Evolutionary conservation across 345 rosid genomes (phyloP).

Genomic region (Camelina laxa): DNA sequence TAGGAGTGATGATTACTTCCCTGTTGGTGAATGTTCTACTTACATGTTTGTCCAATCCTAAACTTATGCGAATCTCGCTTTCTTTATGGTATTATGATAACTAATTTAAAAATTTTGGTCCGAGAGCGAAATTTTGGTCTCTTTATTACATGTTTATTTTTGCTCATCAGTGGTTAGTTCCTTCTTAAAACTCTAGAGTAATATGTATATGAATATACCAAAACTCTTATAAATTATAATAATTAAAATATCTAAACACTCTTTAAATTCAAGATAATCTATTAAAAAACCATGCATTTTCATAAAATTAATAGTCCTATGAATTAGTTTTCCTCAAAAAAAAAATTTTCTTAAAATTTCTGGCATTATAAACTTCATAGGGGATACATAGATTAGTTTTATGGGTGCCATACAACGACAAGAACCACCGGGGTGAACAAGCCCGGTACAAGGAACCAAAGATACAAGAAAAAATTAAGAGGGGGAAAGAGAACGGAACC

Average conservation of each 20-base stretch:
- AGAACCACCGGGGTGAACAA: too few relatives aligned
- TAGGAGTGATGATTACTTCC: slow-evolving; percentile 18
- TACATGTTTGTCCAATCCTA: slow-evolving; percentile 28
- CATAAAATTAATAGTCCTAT: too few relatives aligned
- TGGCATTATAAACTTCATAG: too few relatives aligned
- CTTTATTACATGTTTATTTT: not conserved
- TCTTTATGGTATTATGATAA: not conserved
- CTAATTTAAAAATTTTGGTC: not conserved
- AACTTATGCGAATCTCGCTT: not conserved
- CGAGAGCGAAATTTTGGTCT: not conserved
- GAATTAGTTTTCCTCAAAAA: too few relatives aligned
- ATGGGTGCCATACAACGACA: too few relatives aligned
- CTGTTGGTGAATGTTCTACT: slow-evolving; percentile 43
- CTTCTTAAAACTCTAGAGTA: not conserved
- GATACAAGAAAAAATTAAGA: too few relatives aligned
- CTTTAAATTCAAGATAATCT: not conserved
- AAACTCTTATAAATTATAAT: too few relatives aligned
- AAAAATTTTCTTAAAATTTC: too few relatives aligned
- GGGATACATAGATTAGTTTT: too few relatives aligned
- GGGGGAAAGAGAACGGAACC: too few relatives aligned
- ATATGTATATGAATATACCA: not conserved
- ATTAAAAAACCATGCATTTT: not conserved
- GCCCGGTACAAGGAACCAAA: too few relatives aligned
- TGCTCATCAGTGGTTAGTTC: not conserved
- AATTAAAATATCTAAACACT: too few relatives aligned